Conservation (phyloP, 768 basidiomycete species). For the Macrocybe gigantea region DNA sequence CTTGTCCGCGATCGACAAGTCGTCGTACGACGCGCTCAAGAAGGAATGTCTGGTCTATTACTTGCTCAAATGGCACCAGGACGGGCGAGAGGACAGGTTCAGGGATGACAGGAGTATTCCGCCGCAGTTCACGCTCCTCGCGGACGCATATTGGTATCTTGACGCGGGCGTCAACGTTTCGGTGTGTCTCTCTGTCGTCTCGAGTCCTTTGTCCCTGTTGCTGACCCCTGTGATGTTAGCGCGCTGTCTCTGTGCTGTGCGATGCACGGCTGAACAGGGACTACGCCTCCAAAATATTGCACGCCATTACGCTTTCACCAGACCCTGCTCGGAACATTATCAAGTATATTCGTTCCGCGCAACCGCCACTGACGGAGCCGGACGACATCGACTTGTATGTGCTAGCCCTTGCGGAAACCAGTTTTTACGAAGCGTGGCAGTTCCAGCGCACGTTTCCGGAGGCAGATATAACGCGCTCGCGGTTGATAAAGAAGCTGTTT, state of each 20-base stretch:
- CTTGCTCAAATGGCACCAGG: constrained; percentile 73
- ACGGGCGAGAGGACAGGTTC: constrained; percentile 51
- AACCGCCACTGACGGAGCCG: constrained; percentile 64
- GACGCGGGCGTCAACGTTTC: constrained; percentile 62
- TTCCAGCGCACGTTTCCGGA: constrained; percentile 71
- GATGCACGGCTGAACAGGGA: constrained; percentile 73
- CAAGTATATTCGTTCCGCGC: constrained; percentile 70
- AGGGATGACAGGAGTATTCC: constrained; percentile 54
- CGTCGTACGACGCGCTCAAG: constrained; percentile 69
- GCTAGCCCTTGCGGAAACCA: constrained; percentile 59
- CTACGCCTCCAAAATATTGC: constrained; percentile 72
- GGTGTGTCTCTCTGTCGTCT: constrained; percentile 35
- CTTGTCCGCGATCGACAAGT: constrained; percentile 54
- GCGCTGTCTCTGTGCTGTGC: constrained; percentile 65
- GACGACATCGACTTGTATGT: constrained; percentile 68
- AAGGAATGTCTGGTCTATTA: constrained; percentile 79
- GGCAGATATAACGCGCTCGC: constrained; percentile 40
- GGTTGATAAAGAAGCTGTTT: constrained; percentile 53
- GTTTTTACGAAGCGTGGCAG: constrained; percentile 68
- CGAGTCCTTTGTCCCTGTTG: background rate
- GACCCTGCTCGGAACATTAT: constrained; percentile 54
- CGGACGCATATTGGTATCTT: constrained; percentile 84
- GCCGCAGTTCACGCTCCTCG: constrained; percentile 67
- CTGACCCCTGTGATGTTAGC: constrained; percentile 28
- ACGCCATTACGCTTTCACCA: constrained; percentile 49